Conservation (phyloP, 2,329 filamentous ascomycete species). For the Ascocoryne sarcoides region DNA sequence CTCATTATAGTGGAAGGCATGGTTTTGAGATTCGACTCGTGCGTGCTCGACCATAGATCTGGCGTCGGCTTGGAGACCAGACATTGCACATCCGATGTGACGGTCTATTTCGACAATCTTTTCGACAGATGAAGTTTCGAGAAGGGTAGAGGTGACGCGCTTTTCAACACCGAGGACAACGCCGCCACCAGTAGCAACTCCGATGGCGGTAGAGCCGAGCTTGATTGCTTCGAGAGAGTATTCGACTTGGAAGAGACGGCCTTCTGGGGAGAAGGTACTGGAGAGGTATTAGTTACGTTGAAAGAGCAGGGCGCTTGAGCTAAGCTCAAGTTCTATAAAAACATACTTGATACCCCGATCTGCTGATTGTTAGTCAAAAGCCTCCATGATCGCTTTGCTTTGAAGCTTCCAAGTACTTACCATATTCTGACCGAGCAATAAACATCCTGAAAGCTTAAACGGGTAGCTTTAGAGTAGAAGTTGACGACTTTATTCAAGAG, state of each 20-base stretch:
- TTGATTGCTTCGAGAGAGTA: constrained; percentile 99
- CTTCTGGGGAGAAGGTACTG: constrained; percentile 99
- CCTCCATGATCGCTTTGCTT: too few relatives aligned
- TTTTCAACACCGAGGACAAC: constrained; percentile 98
- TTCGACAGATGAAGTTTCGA: constrained; percentile 95
- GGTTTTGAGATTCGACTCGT: constrained; percentile 92
- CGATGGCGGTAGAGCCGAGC: constrained; percentile 95
- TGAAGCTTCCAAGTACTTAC: constrained; percentile 43
- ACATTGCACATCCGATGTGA: constrained; percentile 99
- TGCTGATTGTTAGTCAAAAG: too few relatives aligned
- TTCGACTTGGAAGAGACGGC: constrained; percentile 99
- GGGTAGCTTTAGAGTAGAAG: not conserved
- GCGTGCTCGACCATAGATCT: constrained; percentile 98
- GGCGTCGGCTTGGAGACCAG: constrained; percentile 91
- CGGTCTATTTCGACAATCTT: constrained; percentile 99
- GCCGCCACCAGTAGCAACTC: constrained; percentile 89
- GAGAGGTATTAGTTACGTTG: constrained; percentile 1
- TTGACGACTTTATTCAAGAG: not conserved
- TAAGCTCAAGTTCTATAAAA: not conserved
- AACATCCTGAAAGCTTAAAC: constrained; percentile 67
- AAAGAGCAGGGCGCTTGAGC: not conserved
- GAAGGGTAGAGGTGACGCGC: constrained; percentile 92
- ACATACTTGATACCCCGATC: constrained; percentile 96
- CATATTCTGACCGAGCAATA: constrained; percentile 99
- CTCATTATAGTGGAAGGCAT: constrained; percentile 97